Base-by-base conservation (phyloP, 768 basidiomycete species). In the Suillus luteus region DNA sequence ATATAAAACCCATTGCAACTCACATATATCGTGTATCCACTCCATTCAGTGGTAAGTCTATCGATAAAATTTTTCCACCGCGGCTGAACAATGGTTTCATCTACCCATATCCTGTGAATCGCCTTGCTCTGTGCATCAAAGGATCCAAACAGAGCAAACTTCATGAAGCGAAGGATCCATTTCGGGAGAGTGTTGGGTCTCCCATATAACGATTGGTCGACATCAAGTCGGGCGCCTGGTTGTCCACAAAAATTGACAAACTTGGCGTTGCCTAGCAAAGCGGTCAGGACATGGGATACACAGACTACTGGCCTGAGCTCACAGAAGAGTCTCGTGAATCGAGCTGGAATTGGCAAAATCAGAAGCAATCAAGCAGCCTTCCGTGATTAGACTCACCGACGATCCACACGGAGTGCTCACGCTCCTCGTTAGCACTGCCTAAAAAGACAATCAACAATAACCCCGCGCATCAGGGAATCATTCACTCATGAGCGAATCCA, bases 1-100 rank as follows among this genome's bases (percentile, higher is more conserved):
- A 22, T 35, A 15, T 35, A 5, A 48, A 17, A 27, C 5, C 5
- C 2, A 17, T 9, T 24, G 35, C 31, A 33, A 69, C 81, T 37
- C 55, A 85, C 85, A 62, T 79, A 81, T 44, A 83, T 78, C 37
- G 79, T 80, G 52, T 83, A 78, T 54, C 80, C 79, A 61, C 78
- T 72, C 84, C 82, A 83, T 66, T 86, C 81, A 10, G 72, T 73
- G 37, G 74, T 77, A 31, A 84, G 71, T 22, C 78, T 78, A 7
- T 61, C 59, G 31, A 85, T 77, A 59, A 81, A 79, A 5, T 73
- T 69, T 2, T 70, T 64, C 82, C 83, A 85, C 5, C 72, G 67
- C 7, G 68, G 67, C 19, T 72, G 64, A 43, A 77, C 75, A 60
- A 83, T 73, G 10, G 78, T 73, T 0, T 70, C 67, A 69, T 85